Percentiles rank a stretch among this genome's conserved stretches.
These are phyloP conservation scores for Mortierella polycephala DNA, from an alignment of 371 early-diverging fungal species.

Conservation along the genomic window DNA sequence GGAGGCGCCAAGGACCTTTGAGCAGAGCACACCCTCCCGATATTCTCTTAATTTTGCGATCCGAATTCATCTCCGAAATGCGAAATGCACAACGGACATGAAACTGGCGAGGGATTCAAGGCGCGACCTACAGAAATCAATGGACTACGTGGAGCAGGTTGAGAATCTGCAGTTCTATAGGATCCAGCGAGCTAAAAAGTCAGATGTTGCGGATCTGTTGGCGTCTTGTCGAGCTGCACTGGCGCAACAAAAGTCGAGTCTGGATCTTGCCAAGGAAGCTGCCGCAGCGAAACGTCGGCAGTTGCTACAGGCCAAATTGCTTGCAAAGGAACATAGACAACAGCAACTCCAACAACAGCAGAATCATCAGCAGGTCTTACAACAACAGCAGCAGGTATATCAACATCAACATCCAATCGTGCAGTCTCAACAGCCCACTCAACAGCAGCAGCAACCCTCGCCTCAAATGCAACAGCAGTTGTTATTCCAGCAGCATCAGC, in stretches of 20 bases:
- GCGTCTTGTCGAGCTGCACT: constrained; percentile 46
- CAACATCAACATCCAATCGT: constrained; percentile 19
- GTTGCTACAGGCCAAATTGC: constrained; percentile 22
- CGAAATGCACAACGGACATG: constrained; percentile 31
- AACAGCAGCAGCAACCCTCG: constrained; percentile 41
- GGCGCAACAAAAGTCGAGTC: constrained; percentile 43
- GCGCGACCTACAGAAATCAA: constrained; percentile 42
- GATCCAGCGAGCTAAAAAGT: constrained; percentile 45
- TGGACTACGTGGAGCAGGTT: constrained; percentile 48
- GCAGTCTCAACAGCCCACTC: constrained; percentile 24
- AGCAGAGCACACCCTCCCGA: constrained; percentile 38
- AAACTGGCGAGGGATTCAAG: constrained; percentile 40
- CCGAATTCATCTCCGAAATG: constrained; percentile 51
- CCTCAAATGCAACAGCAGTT: constrained; percentile 45
- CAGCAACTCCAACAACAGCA: constrained; percentile 19
- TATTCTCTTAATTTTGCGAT: constrained; percentile 51
- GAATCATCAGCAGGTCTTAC: constrained; percentile 10
- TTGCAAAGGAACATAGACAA: constrained; percentile 1
- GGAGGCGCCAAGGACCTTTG: constrained; percentile 40
- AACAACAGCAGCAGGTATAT: constrained; percentile 10
- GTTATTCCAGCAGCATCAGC: constrained; percentile 30
- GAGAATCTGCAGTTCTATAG: constrained; percentile 51
- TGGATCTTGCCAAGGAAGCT: constrained; percentile 48
- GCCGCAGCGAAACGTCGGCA: constrained; percentile 33
- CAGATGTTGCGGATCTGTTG: constrained; percentile 42